Evolutionary conservation across 2,329 filamentous ascomycete species (phyloP).

Genomic region (Cladosporium sp.): DNA sequence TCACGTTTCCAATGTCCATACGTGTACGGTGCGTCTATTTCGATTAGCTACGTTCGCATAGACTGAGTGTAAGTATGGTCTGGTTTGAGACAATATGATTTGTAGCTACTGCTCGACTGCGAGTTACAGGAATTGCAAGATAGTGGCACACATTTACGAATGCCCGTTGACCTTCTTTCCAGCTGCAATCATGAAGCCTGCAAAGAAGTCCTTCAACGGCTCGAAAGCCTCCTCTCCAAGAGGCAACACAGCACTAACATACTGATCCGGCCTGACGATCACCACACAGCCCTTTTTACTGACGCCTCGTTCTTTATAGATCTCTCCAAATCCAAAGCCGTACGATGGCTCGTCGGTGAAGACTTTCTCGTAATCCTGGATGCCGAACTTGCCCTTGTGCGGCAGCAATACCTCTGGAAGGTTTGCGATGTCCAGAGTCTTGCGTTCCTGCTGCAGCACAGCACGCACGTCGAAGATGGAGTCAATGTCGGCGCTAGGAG

Average conservation of each 20-base stretch:
- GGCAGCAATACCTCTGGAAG: slow-evolving; percentile 43
- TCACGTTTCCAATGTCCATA: too few relatives aligned
- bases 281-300: slow-evolving; percentile 56
- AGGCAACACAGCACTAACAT: slow-evolving; percentile 45
- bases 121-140: too few relatives aligned
- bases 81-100: too few relatives aligned
- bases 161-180: not conserved
- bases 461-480: slow-evolving; percentile 52
- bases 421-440: slow-evolving; percentile 30
- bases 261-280: slow-evolving; percentile 63
- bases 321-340: slow-evolving; percentile 33
- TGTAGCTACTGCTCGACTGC: too few relatives aligned
- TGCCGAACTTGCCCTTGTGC: slow-evolving; percentile 33
- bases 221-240: slow-evolving; percentile 18
- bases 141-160: not conserved
- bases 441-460: slow-evolving; percentile 28
- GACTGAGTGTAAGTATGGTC: too few relatives aligned
- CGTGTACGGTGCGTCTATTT: too few relatives aligned
- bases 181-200: slow-evolving; percentile 22
- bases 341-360: slow-evolving; percentile 45
- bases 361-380: slow-evolving; percentile 38
- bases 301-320: slow-evolving; percentile 57
- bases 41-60: too few relatives aligned
- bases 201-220: slow-evolving; percentile 28
- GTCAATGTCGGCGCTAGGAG: slow-evolving; percentile 36